Evolutionary conservation across 352 stramenopile species (phyloP).

Genomic region (Globisporangium mamillatum): DNA sequence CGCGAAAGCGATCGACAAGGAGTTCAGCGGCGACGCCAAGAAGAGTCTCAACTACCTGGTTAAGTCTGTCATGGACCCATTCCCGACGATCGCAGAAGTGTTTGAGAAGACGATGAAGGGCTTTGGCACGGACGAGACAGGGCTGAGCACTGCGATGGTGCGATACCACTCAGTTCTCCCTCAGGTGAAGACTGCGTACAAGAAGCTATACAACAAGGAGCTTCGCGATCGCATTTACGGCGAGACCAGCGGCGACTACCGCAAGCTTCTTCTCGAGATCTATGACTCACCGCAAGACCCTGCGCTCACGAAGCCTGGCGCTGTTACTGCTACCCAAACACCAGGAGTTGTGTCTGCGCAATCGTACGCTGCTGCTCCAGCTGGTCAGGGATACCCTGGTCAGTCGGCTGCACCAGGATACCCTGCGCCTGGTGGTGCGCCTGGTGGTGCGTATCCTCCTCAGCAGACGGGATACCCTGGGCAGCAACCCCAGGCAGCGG

Average conservation of each 20-base stretch:
- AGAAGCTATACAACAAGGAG: constrained; percentile 52
- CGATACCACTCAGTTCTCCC: constrained; percentile 56
- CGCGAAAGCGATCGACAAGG: constrained; percentile 70
- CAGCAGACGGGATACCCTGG: constrained; percentile 6
- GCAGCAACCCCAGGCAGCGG: constrained; percentile 5
- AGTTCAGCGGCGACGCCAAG: constrained; percentile 80
- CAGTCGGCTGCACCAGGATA: constrained; percentile 6
- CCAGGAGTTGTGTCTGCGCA: constrained; percentile 16
- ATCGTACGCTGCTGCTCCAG: constrained; percentile 14
- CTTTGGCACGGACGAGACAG: constrained; percentile 62
- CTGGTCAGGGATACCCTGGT: constrained; percentile 15
- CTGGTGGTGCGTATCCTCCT: constrained; percentile 12
- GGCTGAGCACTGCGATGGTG: constrained; percentile 52
- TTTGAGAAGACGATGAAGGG: constrained; percentile 77
- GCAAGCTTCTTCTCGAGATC: constrained; percentile 54
- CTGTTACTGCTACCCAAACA: constrained; percentile 4
- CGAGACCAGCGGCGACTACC: constrained; percentile 64
- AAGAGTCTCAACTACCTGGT: constrained; percentile 62
- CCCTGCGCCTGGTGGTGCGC: not conserved
- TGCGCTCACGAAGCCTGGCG: constrained; percentile 11
- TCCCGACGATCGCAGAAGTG: constrained; percentile 58
- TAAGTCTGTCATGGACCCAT: constrained; percentile 54
- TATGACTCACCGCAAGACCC: constrained; percentile 67
- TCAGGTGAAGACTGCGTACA: constrained; percentile 55
- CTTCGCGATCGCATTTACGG: constrained; percentile 56